Base-by-base conservation (phyloP, 1,284 basidiomycete species). In the Chalciporus piperatoides region DNA sequence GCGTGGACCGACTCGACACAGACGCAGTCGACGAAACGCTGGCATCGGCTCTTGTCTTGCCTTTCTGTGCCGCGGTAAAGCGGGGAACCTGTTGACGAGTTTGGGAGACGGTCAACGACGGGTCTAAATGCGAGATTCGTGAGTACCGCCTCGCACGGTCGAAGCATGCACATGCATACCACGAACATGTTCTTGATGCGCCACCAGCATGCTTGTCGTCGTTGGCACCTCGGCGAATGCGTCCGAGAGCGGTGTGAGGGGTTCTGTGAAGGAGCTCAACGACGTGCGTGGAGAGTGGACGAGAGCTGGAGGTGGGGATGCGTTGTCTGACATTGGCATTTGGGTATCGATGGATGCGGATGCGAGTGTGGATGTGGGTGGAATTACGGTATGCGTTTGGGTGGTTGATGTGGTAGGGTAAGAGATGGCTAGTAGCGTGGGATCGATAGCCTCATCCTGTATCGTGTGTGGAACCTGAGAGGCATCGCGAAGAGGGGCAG, bases 211-310 rank as follows among this genome's bases (percentile, higher is more conserved):
- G n/a, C 41, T 21, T n/a, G 15, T 32, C 10, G 41, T 40, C n/a
- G 41, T 21, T 14, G 48, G 38, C 12, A 32, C 25, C 42, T 67
- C 61, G 6, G 17, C 14, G 8, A 50, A 56, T 10, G 44, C n/a
- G n/a, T 64, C 61, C 19, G 54, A 50, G 54, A 52, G 44, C 3
- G 71, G 68, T 14, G 63, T 69, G 6, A 54, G 51, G 10, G 70
- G 61, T 27, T 63, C 72, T 14, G 68, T 56, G 42, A 68, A 51
- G 12, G 72, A 74, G 39, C 67, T 65, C 28, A 64, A 54, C 4
- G 73, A 73, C 3, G 69, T 63, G 15, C 64, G 58, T 0, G 70
- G 71, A 12, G 71, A 74, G 35, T 62, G 60, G 6, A 57, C 35
- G n/a, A 70, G 61, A 1, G 55, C 55, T 3, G 72, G 66, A 6